Evolutionary conservation across 2,329 filamentous ascomycete genomes (phyloP).

Genomic region (Exophiala mesophila): DNA sequence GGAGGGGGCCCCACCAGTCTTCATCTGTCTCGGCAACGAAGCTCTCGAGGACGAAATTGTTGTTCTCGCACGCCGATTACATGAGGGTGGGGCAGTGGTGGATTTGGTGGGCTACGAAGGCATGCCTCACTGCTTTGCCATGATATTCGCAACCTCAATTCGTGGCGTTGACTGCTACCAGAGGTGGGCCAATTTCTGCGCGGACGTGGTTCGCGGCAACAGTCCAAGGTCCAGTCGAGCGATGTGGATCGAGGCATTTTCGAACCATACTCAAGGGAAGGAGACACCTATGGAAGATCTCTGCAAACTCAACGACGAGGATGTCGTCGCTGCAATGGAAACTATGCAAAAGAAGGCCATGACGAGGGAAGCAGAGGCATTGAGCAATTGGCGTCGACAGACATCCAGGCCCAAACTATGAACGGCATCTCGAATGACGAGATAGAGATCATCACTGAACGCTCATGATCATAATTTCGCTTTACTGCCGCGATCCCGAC

Average conservation of each 20-base stretch:
- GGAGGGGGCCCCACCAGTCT: conserved; percentile 39
- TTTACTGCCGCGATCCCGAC: conserved; percentile 4
- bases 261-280: conserved; percentile 27
- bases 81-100: conserved; percentile 35
- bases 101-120: conserved; percentile 41
- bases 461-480: conserved; percentile 12
- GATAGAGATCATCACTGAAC: no score
- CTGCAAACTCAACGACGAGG: conserved; percentile 33
- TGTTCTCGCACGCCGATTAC: conserved; percentile 37
- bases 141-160: conserved; percentile 48
- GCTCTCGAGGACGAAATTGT: conserved; percentile 38
- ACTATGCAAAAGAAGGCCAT: conserved; percentile 31
- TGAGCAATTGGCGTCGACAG: conserved; percentile 30
- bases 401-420: conserved; percentile 29
- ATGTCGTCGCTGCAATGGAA: conserved; percentile 32
- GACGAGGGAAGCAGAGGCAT: conserved; percentile 33
- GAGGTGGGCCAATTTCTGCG: conserved; percentile 52
- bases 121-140: conserved; percentile 43
- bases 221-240: conserved; percentile 25
- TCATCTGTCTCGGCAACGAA: conserved; percentile 40
- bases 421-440: conserved; percentile 6
- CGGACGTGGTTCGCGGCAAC: conserved; percentile 30
- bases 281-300: conserved; percentile 33
- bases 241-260: conserved; percentile 31
- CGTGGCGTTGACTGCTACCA: conserved; percentile 50